Conservation (phyloP, 768 basidiomycete genomes). For the Pleurotus giganteus region DNA sequence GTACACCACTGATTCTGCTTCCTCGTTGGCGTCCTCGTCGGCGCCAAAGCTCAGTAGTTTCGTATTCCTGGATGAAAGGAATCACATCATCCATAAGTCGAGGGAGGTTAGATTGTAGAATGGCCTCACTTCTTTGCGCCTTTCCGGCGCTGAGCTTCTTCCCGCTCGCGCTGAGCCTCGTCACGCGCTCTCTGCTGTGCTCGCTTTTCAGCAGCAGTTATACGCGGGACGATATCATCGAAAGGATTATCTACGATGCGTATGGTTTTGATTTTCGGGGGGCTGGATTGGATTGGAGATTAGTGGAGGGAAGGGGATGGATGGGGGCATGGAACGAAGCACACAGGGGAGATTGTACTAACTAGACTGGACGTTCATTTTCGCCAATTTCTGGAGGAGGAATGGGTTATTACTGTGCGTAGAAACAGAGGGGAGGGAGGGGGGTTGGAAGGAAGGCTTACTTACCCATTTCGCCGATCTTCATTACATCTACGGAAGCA, state of each 20-base stretch:
- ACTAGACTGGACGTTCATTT: slow-evolving; percentile 82
- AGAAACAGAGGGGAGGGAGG: neutral
- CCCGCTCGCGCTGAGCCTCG: slow-evolving; percentile 72
- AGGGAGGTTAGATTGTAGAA: neutral
- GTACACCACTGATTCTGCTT: slow-evolving; percentile 47
- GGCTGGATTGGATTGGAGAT: slow-evolving; percentile 41
- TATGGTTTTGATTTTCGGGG: slow-evolving; percentile 86
- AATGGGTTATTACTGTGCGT: neutral
- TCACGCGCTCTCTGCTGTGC: slow-evolving; percentile 82
- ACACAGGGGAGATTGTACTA: slow-evolving; percentile 22
- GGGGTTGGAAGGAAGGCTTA: neutral
- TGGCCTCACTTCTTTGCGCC: slow-evolving; percentile 82
- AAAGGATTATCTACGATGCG: slow-evolving; percentile 93
- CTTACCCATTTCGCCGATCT: slow-evolving; percentile 87
- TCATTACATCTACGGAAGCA: slow-evolving; percentile 68
- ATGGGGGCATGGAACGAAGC: neutral
- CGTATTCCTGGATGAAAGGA: slow-evolving; percentile 62
- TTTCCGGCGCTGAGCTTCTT: slow-evolving; percentile 66
- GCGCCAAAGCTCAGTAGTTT: slow-evolving; percentile 87
- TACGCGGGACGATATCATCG: slow-evolving; percentile 91
- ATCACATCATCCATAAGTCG: slow-evolving; percentile 1
- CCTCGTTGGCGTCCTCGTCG: slow-evolving; percentile 64
- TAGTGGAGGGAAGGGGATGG: neutral
- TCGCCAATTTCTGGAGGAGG: slow-evolving; percentile 17
- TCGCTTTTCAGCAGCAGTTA: slow-evolving; percentile 89